A percentile compares a stretch with the other conserved stretches of the same genome.
Evolutionary conservation across 352 stramenopile genomes (phyloP).

Genomic region (Pythium dissotocum): DNA sequence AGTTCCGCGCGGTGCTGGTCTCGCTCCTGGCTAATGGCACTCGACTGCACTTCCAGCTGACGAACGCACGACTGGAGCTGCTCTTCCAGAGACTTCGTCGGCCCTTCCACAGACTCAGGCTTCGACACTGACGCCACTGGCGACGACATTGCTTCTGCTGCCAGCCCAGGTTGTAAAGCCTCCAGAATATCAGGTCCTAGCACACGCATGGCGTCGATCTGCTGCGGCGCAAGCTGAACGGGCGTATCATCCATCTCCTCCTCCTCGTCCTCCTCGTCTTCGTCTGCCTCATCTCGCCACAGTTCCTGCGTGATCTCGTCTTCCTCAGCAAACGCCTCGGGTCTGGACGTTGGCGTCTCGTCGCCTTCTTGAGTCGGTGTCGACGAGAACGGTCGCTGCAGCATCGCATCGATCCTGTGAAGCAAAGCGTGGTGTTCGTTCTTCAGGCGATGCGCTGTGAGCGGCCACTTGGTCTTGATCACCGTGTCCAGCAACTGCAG

Average conservation of each 20-base stretch:
- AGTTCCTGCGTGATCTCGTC: too few species aligned
- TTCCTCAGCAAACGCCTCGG: too few species aligned
- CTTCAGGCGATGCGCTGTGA: not conserved
- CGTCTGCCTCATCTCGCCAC: too few species aligned
- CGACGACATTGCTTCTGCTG: too few species aligned
- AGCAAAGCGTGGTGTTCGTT: slow-evolving; percentile 6
- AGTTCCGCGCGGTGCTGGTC: slow-evolving; percentile 6
- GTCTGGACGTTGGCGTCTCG: too few species aligned
- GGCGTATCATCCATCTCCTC: too few species aligned
- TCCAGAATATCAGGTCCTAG: not conserved
- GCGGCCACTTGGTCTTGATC: slow-evolving; percentile 16
- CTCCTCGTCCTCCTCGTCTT: too few species aligned
- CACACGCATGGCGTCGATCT: too few species aligned
- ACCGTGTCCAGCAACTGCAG: slow-evolving; percentile 9
- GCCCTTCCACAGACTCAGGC: too few species aligned
- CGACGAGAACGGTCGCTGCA: not conserved
- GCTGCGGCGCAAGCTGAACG: not conserved
- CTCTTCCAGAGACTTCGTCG: not conserved
- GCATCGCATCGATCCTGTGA: slow-evolving; percentile 2
- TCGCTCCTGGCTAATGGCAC: slow-evolving; percentile 8
- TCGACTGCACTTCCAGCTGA: not conserved
- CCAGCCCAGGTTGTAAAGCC: slow-evolving; percentile 5
- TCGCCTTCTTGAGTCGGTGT: too few species aligned
- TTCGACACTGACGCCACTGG: not conserved
- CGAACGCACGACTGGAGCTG: not conserved